Evolutionary conservation across 2,329 filamentous ascomycete genomes (phyloP).

Genomic region (Celoporthe dispersa): DNA sequence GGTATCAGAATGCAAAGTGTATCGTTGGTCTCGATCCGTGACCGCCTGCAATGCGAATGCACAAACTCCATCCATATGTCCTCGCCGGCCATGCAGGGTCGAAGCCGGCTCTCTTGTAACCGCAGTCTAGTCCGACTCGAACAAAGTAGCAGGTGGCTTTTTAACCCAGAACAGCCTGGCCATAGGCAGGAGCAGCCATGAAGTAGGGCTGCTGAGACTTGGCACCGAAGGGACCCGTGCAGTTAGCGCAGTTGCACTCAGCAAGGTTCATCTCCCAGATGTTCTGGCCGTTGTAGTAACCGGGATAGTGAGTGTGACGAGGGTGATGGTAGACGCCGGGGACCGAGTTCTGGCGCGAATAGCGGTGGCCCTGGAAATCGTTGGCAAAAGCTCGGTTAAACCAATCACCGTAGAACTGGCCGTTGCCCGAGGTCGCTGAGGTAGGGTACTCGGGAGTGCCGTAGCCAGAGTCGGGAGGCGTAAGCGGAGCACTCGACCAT

Average conservation of each 20-base stretch:
- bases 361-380: conserved; percentile 42
- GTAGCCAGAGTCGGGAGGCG: conserved; percentile 65
- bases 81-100: conserved; percentile 8
- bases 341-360: conserved; percentile 38
- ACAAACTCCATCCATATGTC: conserved; percentile 24
- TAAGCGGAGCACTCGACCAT: conserved; percentile 50
- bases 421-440: conserved; percentile 58
- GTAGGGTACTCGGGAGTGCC: conserved; percentile 63
- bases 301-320: conserved; percentile 46
- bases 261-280: conserved; percentile 56
- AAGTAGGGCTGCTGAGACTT: conserved; percentile 55
- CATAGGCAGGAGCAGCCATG: conserved; percentile 48
- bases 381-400: conserved; percentile 48
- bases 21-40: conserved; percentile 30
- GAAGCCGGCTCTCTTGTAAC: background rate
- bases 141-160: background rate
- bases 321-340: conserved; percentile 46
- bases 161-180: conserved; percentile 60
- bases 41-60: conserved; percentile 28
- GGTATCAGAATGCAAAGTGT: conserved; percentile 31
- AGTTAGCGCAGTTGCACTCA: conserved; percentile 56
- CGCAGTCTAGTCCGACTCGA: conserved; percentile 3
- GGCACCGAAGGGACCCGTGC: conserved; percentile 45
- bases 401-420: conserved; percentile 60
- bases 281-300: conserved; percentile 52